Evolutionary conservation across 148 eudicot genomes (phyloP), one percentile per base, ranked within the genome.

Genomic region (Arbutus unedo): DNA sequence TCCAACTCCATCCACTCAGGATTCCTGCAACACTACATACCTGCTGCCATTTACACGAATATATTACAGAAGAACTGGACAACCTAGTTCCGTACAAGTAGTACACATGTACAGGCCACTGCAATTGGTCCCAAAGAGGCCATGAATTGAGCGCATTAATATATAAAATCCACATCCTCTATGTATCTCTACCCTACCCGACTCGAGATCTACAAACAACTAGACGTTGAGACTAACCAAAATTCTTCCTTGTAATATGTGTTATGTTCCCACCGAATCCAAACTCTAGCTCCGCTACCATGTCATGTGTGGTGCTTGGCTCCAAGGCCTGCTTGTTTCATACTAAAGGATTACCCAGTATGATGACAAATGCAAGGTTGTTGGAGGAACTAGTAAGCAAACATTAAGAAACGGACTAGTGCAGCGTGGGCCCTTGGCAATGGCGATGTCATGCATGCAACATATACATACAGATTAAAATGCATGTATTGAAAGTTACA

Each of bases 371-470:
- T 74, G 43, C 77, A 74, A 19, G 16, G 16, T 47, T n/a, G 13
- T 8, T 8, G 23, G 49, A 59, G 31, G 6, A 79, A 79, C 56
- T 79, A 62, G 6, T 60, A 62, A 62, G 5, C 11, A 23, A 51
- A 51, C 31, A 23, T 11, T 49, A n/a, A 21, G 44, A 1, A 8
- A 4, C 15, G 23, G 51, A 15, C 49, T 13, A 64, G 49, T 23
- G 70, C 49, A 0, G 50, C 15, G 56, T 78, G 50, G 66, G 16
- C 66, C 68, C 68, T 55, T 16, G 16, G 68, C 70, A 59, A 57
- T 43, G 47, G 68, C 70, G 45, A 57, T 43, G 47, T 78, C 51
- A 41, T 25, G 62, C 64, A 77, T 77, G 77, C 79, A 78, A 41
- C 49, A 43, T 16, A 56, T 41, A 56, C 8, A 16, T 13, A 79